Evolutionary conservation across 257 asterid genomes (phyloP), one percentile per base, ranked within the genome.

Genomic region (Nicotiana noctiflora): DNA sequence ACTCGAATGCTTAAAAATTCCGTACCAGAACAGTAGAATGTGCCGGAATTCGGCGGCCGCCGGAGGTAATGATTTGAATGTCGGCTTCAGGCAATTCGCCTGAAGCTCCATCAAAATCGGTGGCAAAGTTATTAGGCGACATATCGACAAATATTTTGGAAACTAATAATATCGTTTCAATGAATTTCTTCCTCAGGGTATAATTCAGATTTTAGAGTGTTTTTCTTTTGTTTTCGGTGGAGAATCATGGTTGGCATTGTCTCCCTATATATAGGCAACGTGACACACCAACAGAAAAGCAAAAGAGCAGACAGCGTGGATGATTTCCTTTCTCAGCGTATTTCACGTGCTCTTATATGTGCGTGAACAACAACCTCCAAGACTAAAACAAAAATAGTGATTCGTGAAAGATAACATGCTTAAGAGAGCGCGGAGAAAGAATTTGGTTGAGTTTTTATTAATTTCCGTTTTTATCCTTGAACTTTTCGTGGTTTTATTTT

Each of bases 1-100:
- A 60, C 31, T 23, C 66, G 66, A 60, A 60, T 23, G 1, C 31
- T 25, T 61, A 4, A 4, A 25, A 25, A 11, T 12, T 62, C 21
- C 79, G 62, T 90, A 95, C 99, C 91, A 95, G 83, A 46, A 95
- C 86, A 84, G 84, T 84, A 8, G 96, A 88, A 85, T 91, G 93
- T 76, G 92, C 93, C 32, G 97, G 94, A 17, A 95, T 90, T 32
- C 89, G 86, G 1, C 44, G 59, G 3, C 97, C 97, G 27, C 82
- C 85, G 83, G 99, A 89, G 63, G 99, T 91, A 74, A 90, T 55
- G 75, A 95, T 84, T 49, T 80, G 68, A 67, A 95, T 80, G 60
- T 93, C 97, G 7, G 93, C 79, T n/a, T 84, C 92, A 23, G 85
- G 90, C 88, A 87, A 77, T 74, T 90, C 90, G 59, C 82, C 88